Evolutionary conservation across 225 moss, liverwort and hornwort genomes (phyloP), one percentile per base, ranked within the genome.

Genomic region (Polytrichum commune): DNA sequence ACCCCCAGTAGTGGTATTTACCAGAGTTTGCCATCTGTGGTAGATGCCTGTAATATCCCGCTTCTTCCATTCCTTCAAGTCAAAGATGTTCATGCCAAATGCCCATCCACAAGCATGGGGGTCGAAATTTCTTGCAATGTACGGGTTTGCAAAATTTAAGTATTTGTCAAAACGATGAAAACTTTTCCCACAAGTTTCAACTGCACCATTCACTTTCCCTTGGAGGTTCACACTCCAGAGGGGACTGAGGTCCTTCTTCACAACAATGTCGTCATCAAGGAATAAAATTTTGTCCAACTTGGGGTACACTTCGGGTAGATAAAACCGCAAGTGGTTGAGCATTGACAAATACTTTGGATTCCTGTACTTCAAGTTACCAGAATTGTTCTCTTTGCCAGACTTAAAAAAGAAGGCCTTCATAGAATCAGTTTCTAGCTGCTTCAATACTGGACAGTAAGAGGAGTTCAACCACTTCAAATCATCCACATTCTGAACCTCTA

Each of bases 311-410:
- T 93, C 90, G 7, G 92, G 92, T 7, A 93, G 72, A 73, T 93
- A 97, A 68, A 97, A 97, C 19, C 92, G 75, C 55, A 96, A 53
- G 79, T 96, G 92, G 66, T 93, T 97, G 25, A 97, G 88, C 88
- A 94, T 81, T 18, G 93, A 95, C 77, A 94, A 33, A 61, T 94
- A 93, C 85, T 94, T 97, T 10, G 92, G 92, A 63, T 97, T 97
- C 4, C 90, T 84, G 73, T 86, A 92, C 77, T 93, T 94, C 82
- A 97, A 74, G 63, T 89, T 90, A 77, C 57, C 88, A 73, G 70
- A 79, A 65, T 61, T 83, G 62, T 74, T 89, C 80, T 87, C 89
- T 69, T 72, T 74, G 62, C 80, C 84, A 19, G 86, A 84, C 72
- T 85, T 88, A 29, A 92, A 96, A 62, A 89, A 97, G 18, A 83